A percentile compares a stretch with the other conserved stretches of the same genome.
These are phyloP conservation scores for Cutaneotrichosporon sp. DNA, from an alignment of 1,284 basidiomycete genomes.

Conservation along the genomic window DNA sequence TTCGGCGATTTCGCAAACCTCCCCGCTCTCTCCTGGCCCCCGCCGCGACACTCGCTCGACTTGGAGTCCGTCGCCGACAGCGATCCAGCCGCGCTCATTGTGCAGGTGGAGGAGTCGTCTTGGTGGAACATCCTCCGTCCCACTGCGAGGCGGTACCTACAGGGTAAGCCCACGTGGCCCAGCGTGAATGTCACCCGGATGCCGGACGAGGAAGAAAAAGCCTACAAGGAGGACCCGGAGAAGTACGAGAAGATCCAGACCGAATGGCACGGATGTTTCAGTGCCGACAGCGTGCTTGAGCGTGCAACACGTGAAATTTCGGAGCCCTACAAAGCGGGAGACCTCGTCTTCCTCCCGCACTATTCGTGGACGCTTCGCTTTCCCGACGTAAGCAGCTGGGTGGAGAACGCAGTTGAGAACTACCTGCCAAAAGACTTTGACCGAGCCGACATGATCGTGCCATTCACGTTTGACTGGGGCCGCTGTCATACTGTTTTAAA, in stretches of 20 bases:
- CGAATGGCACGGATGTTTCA: slow-evolving; percentile 26
- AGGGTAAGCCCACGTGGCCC: slow-evolving; percentile 15
- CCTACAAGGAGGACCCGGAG: slow-evolving; percentile 11
- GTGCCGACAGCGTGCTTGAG: slow-evolving; percentile 30
- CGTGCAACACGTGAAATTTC: slow-evolving; percentile 20
- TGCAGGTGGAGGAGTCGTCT: slow-evolving; percentile 20
- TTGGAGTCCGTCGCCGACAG: not conserved
- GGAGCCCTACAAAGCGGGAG: slow-evolving; percentile 24
- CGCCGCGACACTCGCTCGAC: not conserved
- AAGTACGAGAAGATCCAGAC: slow-evolving; percentile 20
- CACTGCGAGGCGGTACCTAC: slow-evolving; percentile 25
- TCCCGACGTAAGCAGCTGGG: slow-evolving; percentile 16
- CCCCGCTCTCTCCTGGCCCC: slow-evolving; percentile 24
- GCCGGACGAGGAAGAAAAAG: slow-evolving; percentile 15
- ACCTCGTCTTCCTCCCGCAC: slow-evolving; percentile 42
- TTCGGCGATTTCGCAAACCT: slow-evolving; percentile 25
- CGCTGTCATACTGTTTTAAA: slow-evolving; percentile 24
- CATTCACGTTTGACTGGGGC: slow-evolving; percentile 48
- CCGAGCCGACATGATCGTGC: slow-evolving; percentile 34
- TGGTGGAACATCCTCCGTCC: slow-evolving; percentile 36
- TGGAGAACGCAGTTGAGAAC: slow-evolving; percentile 17
- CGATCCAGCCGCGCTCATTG: slow-evolving; percentile 19
- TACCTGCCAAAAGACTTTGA: slow-evolving; percentile 18
- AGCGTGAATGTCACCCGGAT: slow-evolving; percentile 23
- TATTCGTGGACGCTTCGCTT: slow-evolving; percentile 20